A percentile compares a stretch with the other conserved stretches of the same genome.
phyloP scores from a whole-genome alignment of 345 rosid species.

The Psidium friedrichsthalianum region DNA sequence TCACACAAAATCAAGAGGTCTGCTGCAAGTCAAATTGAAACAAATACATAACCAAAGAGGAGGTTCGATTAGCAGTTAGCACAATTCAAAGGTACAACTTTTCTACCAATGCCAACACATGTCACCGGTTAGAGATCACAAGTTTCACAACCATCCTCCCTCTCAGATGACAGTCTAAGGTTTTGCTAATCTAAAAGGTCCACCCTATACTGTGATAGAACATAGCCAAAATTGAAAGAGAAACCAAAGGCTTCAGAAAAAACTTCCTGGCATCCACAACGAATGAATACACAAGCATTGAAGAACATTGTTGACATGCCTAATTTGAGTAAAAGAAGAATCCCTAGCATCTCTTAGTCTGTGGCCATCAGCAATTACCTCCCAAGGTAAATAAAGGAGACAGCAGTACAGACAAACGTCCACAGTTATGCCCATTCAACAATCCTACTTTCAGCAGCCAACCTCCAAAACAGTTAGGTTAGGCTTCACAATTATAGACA shows the following conservation, averaged over 20 bases:
- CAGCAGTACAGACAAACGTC: not conserved
- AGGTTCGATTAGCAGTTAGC: not conserved
- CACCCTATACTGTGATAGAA: not conserved
- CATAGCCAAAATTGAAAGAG: not conserved
- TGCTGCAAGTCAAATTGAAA: not conserved
- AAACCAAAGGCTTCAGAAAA: not conserved
- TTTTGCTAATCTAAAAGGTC: not conserved
- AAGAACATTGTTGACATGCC: not conserved
- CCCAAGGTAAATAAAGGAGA: not conserved
- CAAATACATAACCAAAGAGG: not conserved
- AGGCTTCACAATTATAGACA: not conserved
- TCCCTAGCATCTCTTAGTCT: not conserved
- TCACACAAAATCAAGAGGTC: not conserved
- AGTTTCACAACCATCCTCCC: not conserved
- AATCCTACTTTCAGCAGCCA: not conserved
- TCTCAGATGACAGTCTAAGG: not conserved
- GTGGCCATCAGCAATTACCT: not conserved
- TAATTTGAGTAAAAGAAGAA: not conserved
- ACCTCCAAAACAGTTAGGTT: not conserved
- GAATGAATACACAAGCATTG: not conserved
- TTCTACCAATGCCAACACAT: not conserved
- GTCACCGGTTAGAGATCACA: not conserved
- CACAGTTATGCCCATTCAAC: not conserved
- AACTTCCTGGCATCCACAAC: not conserved
- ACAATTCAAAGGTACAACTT: not conserved